A percentile compares a stretch with the other conserved stretches of the same genome.
Conservation (phyloP, 495 filamentous ascomycete genomes). For the Penicillium bovifimosum region DNA sequence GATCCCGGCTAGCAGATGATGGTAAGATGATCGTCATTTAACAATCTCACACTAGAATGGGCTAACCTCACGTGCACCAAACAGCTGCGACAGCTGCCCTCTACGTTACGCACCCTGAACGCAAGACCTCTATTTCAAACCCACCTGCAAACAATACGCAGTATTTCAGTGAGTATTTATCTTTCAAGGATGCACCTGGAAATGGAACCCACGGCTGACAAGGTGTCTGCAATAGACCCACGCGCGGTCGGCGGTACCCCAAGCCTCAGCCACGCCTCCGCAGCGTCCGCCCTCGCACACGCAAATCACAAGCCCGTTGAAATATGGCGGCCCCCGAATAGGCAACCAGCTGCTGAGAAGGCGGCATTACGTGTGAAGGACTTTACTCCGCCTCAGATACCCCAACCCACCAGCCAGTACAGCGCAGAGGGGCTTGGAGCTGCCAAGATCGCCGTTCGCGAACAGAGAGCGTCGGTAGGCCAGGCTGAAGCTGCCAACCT, state of each 20-base stretch:
- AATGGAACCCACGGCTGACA: slow-evolving; percentile 9
- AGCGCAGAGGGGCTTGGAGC: slow-evolving; percentile 65
- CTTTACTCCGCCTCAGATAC: slow-evolving; percentile 51
- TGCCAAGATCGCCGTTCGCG: slow-evolving; percentile 61
- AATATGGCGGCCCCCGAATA: slow-evolving; percentile 52
- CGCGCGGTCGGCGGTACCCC: slow-evolving; percentile 59
- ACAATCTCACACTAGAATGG: slow-evolving; percentile 11
- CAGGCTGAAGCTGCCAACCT: slow-evolving; percentile 4
- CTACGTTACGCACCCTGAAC: slow-evolving; percentile 44
- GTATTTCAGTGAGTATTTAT: slow-evolving; percentile 27
- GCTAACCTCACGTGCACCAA: slow-evolving; percentile 8
- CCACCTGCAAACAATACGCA: slow-evolving; percentile 21
- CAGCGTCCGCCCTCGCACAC: slow-evolving; percentile 70
- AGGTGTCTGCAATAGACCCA: slow-evolving; percentile 53
- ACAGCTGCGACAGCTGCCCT: slow-evolving; percentile 50
- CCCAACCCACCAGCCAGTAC: slow-evolving; percentile 43
- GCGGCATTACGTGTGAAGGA: slow-evolving; percentile 67
- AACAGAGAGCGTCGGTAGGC: slow-evolving; percentile 35
- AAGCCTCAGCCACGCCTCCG: slow-evolving; percentile 64
- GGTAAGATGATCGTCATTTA: slow-evolving; percentile 29
- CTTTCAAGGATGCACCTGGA: no score
- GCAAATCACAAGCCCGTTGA: slow-evolving; percentile 56
- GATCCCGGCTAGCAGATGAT: slow-evolving; percentile 37
- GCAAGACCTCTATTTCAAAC: slow-evolving; percentile 33
- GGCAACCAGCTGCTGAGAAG: slow-evolving; percentile 57